phyloP scores from a whole-genome alignment of 352 stramenopile species.

The Pythium aquatile region DNA sequence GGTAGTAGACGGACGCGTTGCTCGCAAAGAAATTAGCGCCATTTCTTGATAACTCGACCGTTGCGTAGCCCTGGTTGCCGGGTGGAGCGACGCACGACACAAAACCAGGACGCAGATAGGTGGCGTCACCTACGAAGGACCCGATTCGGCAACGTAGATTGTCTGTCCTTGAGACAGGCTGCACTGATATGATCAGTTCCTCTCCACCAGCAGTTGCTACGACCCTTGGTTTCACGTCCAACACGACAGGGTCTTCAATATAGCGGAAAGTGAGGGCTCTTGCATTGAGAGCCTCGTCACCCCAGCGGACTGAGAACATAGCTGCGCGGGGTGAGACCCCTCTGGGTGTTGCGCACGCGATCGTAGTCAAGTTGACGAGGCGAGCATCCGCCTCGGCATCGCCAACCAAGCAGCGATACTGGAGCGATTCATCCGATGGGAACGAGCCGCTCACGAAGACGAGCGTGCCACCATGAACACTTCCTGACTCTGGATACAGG shows the following conservation, averaged over 20 bases:
- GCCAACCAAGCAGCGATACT: conserved; percentile 4
- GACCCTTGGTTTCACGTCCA: background rate
- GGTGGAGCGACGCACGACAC: conserved; percentile 15
- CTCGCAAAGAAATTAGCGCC: conserved; percentile 18
- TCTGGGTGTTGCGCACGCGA: conserved; percentile 2
- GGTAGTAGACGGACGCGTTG: conserved; percentile 7
- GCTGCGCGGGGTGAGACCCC: background rate
- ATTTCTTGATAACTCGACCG: conserved; percentile 22
- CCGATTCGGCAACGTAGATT: conserved; percentile 15
- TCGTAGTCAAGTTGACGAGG: background rate
- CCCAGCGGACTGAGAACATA: background rate
- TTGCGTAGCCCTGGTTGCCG: conserved; percentile 14
- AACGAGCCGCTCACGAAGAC: conserved; percentile 9
- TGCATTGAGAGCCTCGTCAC: background rate
- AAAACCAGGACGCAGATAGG: background rate
- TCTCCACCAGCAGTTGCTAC: conserved; percentile 8
- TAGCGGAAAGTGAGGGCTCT: conserved; percentile 5
- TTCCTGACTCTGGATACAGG: conserved; percentile 7
- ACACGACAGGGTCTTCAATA: background rate
- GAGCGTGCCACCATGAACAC: background rate
- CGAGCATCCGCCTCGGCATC: conserved; percentile 1
- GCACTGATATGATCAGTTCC: background rate
- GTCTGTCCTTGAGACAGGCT: background rate
- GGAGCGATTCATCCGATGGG: background rate
- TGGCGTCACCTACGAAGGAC: background rate